Evolutionary conservation across 2,329 filamentous ascomycete species (phyloP), one percentile per base, ranked within the genome.

Genomic region (Epichloe coenophiala): DNA sequence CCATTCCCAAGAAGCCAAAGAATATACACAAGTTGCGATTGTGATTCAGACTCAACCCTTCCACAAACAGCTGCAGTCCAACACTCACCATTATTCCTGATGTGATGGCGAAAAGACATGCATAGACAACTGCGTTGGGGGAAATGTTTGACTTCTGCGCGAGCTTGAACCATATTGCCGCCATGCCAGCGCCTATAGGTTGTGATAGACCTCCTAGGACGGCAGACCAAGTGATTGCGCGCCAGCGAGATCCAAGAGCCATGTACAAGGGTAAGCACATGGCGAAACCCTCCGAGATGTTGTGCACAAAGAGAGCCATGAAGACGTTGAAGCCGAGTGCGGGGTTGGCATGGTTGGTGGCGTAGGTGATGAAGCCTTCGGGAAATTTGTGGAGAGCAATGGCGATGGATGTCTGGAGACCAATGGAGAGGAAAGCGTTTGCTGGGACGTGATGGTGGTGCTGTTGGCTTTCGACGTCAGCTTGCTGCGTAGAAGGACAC

Each of bases 301-400:
- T 98, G 75, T 98, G 93, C 53, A 98, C 91, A 63, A 95, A 95
- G 7, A 98, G 77, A 0, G 93, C 91, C 66, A 97, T 79, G 69
- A 98, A 98, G 50, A 98, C 88, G 48, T 87, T 86, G 66, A 95
- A 81, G 19, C 93, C 93, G 0, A 98, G 79, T 0, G 78, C 74
- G 0, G 93, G 90, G 64, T 90, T 97, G 12, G 89, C 91, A 63
- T 98, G 93, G 67, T 97, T 98, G 9, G 93, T 96, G 9, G 93
- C 91, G 64, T 94, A 98, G 1, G 91, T 97, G 58, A 98, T 84
- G 64, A 85, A 85, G 21, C 81, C 81, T 60, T 84, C 93, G 1
- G 93, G 93, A 37, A 97, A 84, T 65, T 98, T 98, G 72, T 98
- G 93, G 1, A 98, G 73, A 7, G 91, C 89, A 55, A 98, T 97